phyloP scores from a whole-genome alignment of 257 asterid genomes.

The Gardenia jasminoides region DNA sequence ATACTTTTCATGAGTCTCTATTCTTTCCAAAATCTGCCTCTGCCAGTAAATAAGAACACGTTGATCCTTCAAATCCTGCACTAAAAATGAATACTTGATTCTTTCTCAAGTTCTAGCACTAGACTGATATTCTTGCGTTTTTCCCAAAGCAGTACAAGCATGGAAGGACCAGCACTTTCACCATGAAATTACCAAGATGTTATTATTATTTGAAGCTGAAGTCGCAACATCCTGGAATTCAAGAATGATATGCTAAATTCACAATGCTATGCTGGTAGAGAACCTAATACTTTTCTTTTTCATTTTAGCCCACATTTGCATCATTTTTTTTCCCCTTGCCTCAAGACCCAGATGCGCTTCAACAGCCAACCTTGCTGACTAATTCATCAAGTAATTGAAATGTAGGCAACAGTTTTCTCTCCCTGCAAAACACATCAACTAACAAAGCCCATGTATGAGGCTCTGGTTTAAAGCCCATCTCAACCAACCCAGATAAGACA shows the following conservation, averaged over 20 bases:
- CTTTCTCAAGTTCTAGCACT: neutral
- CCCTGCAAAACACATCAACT: conserved; percentile 59
- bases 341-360: neutral
- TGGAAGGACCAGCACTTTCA: neutral
- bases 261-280: too few species aligned
- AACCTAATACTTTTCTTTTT: neutral
- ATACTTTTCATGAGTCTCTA: neutral
- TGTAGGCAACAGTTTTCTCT: conserved; percentile 74
- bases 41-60: neutral
- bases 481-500: conserved; percentile 50
- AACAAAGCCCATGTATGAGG: conserved; percentile 63
- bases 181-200: too few species aligned
- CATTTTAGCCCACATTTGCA: neutral
- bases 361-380: conserved; percentile 10
- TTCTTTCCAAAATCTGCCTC: neutral
- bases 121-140: neutral
- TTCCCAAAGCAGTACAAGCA: neutral
- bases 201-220: too few species aligned
- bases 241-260: too few species aligned
- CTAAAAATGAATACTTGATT: neutral
- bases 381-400: conserved; percentile 69
- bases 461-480: conserved; percentile 69
- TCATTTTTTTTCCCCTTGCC: neutral
- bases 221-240: too few species aligned
- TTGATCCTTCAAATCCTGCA: too few species aligned